Percentiles rank a stretch among this genome's conserved stretches.
These are phyloP conservation scores for Podila epigama DNA, from an alignment of 192 early-diverging fungal genomes.

Conservation along the genomic window DNA sequence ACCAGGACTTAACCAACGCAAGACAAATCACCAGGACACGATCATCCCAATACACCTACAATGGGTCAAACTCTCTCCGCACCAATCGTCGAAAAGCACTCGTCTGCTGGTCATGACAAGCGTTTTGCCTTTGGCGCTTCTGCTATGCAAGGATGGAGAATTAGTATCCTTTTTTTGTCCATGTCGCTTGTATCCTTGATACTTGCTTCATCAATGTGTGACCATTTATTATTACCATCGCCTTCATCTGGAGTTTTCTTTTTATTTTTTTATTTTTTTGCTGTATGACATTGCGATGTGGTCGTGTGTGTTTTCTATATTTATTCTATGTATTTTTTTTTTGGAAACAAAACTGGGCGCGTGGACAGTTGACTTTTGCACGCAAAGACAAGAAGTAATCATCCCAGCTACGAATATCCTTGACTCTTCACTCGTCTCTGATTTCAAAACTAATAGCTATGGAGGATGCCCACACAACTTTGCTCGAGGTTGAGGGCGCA, in stretches of 20 bases:
- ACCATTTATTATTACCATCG: background rate
- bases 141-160: constrained; percentile 98
- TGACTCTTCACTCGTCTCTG: constrained; percentile 9
- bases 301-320: no score
- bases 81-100: constrained; percentile 91
- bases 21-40: no score
- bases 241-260: background rate
- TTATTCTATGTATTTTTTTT: no score
- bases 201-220: background rate
- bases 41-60: constrained; percentile 20
- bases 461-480: constrained; percentile 90
- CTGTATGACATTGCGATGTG: background rate
- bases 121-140: constrained; percentile 86
- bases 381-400: no score
- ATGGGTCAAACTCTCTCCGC: constrained; percentile 99
- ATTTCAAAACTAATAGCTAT: constrained; percentile 15
- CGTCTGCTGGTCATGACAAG: constrained; percentile 73
- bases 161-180: constrained; percentile 64
- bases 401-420: constrained; percentile 9
- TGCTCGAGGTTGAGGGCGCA: constrained; percentile 73
- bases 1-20: no score
- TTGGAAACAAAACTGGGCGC: background rate
- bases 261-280: background rate
- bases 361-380: no score
- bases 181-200: constrained; percentile 1